These are phyloP conservation scores for Neofusicoccum ribis DNA, from an alignment of 2,329 filamentous ascomycete genomes.

Conservation along the genomic window DNA sequence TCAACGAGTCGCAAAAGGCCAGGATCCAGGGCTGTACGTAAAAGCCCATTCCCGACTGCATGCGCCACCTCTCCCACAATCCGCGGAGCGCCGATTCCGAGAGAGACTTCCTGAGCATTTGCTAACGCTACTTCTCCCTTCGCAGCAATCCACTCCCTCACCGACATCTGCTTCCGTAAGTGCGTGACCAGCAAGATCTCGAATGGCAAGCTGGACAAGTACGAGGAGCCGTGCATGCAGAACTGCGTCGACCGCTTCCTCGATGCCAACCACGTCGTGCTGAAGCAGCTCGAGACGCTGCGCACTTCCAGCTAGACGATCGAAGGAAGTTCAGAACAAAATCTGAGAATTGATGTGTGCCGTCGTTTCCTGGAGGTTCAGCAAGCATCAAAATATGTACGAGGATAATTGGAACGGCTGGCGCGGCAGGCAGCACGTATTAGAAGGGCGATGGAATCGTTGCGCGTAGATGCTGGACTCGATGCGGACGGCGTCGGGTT, in stretches of 20 bases:
- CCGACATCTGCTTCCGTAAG: conserved; percentile 90
- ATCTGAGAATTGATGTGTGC: too few relatives aligned
- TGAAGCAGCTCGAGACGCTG: conserved; percentile 77
- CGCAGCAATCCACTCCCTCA: conserved; percentile 64
- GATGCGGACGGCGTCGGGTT: not conserved
- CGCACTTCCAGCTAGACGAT: conserved; percentile 29
- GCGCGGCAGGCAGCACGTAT: not conserved
- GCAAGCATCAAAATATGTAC: not conserved
- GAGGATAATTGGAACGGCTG: not conserved
- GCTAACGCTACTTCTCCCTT: not conserved
- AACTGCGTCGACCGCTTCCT: conserved; percentile 95
- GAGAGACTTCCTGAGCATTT: conserved; percentile 31
- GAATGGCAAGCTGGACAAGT: conserved; percentile 68
- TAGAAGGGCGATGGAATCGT: not conserved
- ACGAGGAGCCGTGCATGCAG: conserved; percentile 79
- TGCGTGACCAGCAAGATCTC: conserved; percentile 75
- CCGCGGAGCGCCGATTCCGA: not conserved
- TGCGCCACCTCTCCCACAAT: not conserved
- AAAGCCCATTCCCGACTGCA: not conserved
- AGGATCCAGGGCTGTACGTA: conserved; percentile 55
- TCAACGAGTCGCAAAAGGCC: conserved; percentile 84
- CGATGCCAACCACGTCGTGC: conserved; percentile 81
- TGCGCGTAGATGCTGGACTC: too few relatives aligned
- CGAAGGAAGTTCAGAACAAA: not conserved
- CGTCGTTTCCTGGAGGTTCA: too few relatives aligned